Percentiles rank a stretch among this genome's conserved stretches.
These are phyloP conservation scores for Carex myosuroides DNA, from an alignment of 176 grass and related monocot genomes.

Conservation along the genomic window DNA sequence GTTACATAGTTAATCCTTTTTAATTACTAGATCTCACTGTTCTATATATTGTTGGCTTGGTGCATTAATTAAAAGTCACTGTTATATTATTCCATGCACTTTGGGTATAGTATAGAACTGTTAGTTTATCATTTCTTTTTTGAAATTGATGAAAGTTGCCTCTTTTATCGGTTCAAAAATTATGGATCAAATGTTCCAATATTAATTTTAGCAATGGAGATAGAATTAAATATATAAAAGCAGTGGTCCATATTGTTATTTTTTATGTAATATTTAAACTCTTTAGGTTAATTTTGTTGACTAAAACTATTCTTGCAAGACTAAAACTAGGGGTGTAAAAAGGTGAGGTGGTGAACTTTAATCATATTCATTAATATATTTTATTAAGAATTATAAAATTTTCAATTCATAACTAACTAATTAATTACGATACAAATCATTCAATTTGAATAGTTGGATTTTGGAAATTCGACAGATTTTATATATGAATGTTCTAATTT, in stretches of 20 bases:
- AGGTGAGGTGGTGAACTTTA: too few relatives aligned
- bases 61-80: background rate
- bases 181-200: background rate
- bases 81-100: constrained; percentile 1
- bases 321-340: background rate
- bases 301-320: background rate
- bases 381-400: too few relatives aligned
- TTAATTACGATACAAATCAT: too few relatives aligned
- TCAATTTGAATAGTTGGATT: too few relatives aligned
- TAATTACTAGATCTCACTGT: constrained; percentile 10
- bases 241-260: background rate
- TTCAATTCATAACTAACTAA: too few relatives aligned
- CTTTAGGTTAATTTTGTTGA: background rate
- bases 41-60: background rate
- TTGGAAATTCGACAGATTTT: too few relatives aligned
- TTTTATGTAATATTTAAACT: background rate
- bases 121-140: background rate
- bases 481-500: too few relatives aligned
- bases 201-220: background rate
- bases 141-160: constrained; percentile 3
- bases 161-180: background rate
- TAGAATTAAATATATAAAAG: background rate
- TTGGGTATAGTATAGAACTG: background rate
- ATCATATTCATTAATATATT: too few relatives aligned
- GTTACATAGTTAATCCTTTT: background rate